Percentiles rank a stretch among this genome's conserved stretches.
These are phyloP conservation scores for Magnolia sinica DNA, from an alignment of 164 flowering plant genomes.

Conservation along the genomic window DNA sequence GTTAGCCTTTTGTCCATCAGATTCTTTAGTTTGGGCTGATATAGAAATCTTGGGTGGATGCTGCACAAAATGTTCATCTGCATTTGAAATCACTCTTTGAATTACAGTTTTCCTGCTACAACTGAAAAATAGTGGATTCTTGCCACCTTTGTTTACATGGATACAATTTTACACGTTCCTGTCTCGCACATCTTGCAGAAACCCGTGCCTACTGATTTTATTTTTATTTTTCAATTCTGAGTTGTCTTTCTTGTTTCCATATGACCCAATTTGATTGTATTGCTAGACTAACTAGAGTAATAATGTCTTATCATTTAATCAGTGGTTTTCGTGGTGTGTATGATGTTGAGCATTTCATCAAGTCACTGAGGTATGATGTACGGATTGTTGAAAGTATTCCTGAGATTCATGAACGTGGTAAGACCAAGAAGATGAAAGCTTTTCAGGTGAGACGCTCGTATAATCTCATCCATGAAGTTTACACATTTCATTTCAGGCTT, in stretches of 20 bases:
- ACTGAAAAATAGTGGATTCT: background rate
- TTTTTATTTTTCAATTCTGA: background rate
- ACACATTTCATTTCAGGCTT: background rate
- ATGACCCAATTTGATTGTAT: background rate
- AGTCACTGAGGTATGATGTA: constrained; percentile 72
- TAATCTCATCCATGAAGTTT: constrained; percentile 5
- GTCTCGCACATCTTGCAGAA: no score
- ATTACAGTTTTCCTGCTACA: background rate
- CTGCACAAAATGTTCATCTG: background rate
- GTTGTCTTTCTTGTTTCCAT: background rate
- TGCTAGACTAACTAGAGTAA: background rate
- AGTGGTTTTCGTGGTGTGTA: constrained; percentile 95
- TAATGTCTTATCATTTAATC: constrained; percentile 13
- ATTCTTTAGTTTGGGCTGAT: background rate
- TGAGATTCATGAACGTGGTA: constrained; percentile 68
- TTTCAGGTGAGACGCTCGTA: constrained; percentile 49
- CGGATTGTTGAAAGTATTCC: constrained; percentile 82
- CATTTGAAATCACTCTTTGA: background rate
- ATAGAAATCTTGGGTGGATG: background rate
- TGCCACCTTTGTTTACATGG: background rate
- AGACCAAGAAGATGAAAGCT: constrained; percentile 78
- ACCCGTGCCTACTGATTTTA: no score
- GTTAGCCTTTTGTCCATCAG: background rate
- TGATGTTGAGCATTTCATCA: constrained; percentile 91
- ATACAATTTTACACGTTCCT: no score